A percentile compares a stretch with the other conserved stretches of the same genome.
phyloP scores from a whole-genome alignment of 345 rosid species.

The Gossypium rotundifolium region DNA sequence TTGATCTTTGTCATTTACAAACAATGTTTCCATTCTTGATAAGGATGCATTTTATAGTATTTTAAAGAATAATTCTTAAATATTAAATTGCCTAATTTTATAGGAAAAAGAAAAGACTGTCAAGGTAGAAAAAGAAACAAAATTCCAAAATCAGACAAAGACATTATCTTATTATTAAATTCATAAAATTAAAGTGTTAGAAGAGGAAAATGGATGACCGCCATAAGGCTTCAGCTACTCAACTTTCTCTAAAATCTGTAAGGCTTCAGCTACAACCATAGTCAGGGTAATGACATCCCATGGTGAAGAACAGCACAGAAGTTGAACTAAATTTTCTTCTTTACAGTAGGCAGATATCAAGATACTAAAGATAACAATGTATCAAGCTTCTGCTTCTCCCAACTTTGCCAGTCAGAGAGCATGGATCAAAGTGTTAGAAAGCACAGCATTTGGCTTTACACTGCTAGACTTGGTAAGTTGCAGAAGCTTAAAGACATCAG shows the following conservation, averaged over 20 bases:
- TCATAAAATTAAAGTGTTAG: too few species aligned
- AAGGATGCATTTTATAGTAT: slow-evolving; percentile 23
- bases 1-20: slow-evolving; percentile 23
- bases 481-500: slow-evolving; percentile 78
- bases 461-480: slow-evolving; percentile 53
- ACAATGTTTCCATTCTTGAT: slow-evolving; percentile 29
- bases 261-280: slow-evolving; percentile 64
- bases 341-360: slow-evolving; percentile 70
- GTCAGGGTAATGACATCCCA: slow-evolving; percentile 61
- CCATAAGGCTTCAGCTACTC: slow-evolving; percentile 15
- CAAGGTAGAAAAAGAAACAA: too few species aligned
- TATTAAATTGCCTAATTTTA: too few species aligned
- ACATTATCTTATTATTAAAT: too few species aligned
- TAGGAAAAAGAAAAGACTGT: too few species aligned
- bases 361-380: slow-evolving; percentile 69
- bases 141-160: too few species aligned
- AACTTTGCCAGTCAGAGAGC: slow-evolving; percentile 70
- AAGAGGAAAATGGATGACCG: too few species aligned
- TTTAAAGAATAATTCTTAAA: too few species aligned
- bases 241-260: slow-evolving; percentile 61
- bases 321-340: slow-evolving; percentile 58
- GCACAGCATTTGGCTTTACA: slow-evolving; percentile 41
- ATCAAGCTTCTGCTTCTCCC: slow-evolving; percentile 83
- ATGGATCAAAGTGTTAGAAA: slow-evolving; percentile 36
- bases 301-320: slow-evolving; percentile 55